Conservation (phyloP, 495 filamentous ascomycete species). For the Cladorrhinum samala region DNA sequence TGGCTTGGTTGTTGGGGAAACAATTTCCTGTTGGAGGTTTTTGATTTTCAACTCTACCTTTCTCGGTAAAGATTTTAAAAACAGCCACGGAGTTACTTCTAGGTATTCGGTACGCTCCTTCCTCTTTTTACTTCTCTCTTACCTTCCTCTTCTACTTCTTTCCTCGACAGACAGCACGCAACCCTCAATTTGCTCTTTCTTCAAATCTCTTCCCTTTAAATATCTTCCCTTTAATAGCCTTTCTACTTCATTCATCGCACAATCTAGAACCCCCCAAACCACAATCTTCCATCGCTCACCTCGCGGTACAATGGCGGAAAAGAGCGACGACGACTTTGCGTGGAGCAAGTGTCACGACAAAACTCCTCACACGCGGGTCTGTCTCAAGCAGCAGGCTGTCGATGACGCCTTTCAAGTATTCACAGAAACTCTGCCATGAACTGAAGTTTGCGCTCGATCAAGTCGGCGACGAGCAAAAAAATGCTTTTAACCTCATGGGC, state of each 20-base stretch:
- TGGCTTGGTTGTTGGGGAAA: no score
- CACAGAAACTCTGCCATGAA: background rate
- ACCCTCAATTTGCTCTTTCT: no score
- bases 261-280: background rate
- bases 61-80: no score
- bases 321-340: background rate
- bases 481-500: conserved; percentile 7
- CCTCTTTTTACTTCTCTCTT: no score
- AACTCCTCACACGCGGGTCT: background rate
- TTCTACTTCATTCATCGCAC: background rate
- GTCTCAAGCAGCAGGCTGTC: conserved; percentile 3
- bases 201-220: no score
- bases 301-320: background rate
- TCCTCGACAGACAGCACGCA: no score
- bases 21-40: no score
- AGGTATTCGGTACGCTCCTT: no score
- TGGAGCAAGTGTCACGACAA: background rate
- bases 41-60: no score
- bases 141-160: no score
- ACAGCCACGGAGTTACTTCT: no score
- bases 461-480: background rate
- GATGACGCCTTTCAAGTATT: background rate
- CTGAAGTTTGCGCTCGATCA: background rate
- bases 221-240: background rate
- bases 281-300: background rate